Conservation (phyloP, 495 filamentous ascomycete genomes). For the Neurospora sp. region DNA sequence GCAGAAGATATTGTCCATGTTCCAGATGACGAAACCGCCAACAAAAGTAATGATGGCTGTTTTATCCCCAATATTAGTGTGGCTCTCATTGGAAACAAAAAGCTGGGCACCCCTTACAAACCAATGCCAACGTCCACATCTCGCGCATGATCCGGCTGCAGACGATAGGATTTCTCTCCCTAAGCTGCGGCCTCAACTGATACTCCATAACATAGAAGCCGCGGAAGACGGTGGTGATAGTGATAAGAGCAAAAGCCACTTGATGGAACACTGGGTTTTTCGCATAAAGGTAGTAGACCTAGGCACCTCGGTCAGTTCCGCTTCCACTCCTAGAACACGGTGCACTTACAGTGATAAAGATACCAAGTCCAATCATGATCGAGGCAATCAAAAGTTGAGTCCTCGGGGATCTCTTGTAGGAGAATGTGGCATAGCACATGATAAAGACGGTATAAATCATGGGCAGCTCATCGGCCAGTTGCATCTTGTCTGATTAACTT, state of each 20-base stretch:
- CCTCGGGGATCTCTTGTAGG: conserved; percentile 50
- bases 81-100: neutral
- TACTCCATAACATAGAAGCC: conserved; percentile 88
- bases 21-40: conserved; percentile 80
- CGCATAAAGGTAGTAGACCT: conserved; percentile 83
- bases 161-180: conserved; percentile 36
- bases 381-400: conserved; percentile 49
- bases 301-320: neutral
- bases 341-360: conserved; percentile 63
- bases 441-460: conserved; percentile 99
- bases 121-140: conserved; percentile 48
- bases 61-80: neutral
- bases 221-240: conserved; percentile 61
- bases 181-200: conserved; percentile 52
- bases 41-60: conserved; percentile 65
- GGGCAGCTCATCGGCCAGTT: conserved; percentile 88
- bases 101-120: conserved; percentile 14
- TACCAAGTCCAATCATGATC: conserved; percentile 49
- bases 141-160: conserved; percentile 67
- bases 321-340: neutral
- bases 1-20: conserved; percentile 76
- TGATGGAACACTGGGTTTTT: conserved; percentile 93
- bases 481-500: conserved; percentile 71
- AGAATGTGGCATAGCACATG: conserved; percentile 72
- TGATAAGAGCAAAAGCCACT: conserved; percentile 75